Percentiles rank a stretch among this genome's conserved stretches.
phyloP scores from a whole-genome alignment of 164 flowering plant genomes.

The Saururus chinensis region DNA sequence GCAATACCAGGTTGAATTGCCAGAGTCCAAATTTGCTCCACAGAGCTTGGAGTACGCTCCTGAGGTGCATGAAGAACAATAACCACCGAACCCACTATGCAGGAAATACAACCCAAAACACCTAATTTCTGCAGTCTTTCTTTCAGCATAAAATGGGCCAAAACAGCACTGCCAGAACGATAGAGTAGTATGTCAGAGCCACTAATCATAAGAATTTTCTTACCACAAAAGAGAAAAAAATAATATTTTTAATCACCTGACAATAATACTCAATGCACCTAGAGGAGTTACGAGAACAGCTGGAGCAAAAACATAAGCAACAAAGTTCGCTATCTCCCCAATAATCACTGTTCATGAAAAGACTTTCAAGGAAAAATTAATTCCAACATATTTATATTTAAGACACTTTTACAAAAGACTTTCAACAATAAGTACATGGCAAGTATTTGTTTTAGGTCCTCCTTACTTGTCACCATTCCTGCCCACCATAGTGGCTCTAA shows the following conservation, averaged over 20 bases:
- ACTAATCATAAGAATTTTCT: background rate
- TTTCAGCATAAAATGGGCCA: conserved; percentile 84
- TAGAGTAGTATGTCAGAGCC: conserved; percentile 10
- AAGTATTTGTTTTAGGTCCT: background rate
- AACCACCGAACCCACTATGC: conserved; percentile 89
- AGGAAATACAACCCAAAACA: conserved; percentile 68
- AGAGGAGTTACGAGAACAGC: conserved; percentile 91
- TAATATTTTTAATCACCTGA: conserved; percentile 41
- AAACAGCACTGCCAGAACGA: conserved; percentile 50
- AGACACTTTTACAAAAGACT: background rate
- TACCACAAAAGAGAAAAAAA: background rate
- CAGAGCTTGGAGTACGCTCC: conserved; percentile 68
- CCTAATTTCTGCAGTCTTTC: conserved; percentile 72
- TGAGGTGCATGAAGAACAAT: conserved; percentile 94
- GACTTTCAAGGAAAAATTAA: conserved; percentile 1
- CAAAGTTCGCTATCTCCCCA: conserved; percentile 89
- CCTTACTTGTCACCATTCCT: conserved; percentile 82
- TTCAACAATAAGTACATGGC: conserved; percentile 1
- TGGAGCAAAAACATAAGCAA: conserved; percentile 88
- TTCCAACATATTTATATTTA: too few relatives aligned
- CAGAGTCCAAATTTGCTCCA: conserved; percentile 71
- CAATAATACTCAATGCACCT: conserved; percentile 85
- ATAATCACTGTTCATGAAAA: conserved; percentile 54
- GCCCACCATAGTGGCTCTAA: conserved; percentile 96
- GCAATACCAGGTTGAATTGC: conserved; percentile 77